These are phyloP conservation scores for Vitis hybrid DNA, from an alignment of 177 flowering plant species.

Conservation along the genomic window DNA sequence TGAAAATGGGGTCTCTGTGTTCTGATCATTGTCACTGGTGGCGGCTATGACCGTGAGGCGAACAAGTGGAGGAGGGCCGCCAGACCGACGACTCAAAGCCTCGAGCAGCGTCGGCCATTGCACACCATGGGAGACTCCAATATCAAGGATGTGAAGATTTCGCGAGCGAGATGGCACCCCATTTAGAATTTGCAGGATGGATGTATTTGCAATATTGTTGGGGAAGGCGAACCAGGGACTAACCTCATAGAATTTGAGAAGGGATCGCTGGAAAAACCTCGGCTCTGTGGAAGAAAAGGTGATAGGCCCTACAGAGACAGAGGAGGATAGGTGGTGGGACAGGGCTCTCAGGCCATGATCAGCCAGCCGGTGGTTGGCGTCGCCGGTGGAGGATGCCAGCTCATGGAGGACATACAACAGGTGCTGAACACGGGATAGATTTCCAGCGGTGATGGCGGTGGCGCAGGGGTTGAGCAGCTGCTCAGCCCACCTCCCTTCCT, in stretches of 20 bases:
- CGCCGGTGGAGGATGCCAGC: constrained; percentile 65
- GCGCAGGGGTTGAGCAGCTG: constrained; percentile 86
- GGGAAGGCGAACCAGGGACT: constrained; percentile 86
- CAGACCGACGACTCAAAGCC: constrained; percentile 52
- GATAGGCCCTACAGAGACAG: constrained; percentile 13
- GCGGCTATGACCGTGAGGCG: constrained; percentile 60
- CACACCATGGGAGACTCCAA: constrained; percentile 81
- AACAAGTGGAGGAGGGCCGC: constrained; percentile 64
- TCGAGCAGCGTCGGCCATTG: constrained; percentile 89
- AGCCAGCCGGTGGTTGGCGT: constrained; percentile 74
- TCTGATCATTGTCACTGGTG: constrained; percentile 18
- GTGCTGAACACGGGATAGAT: constrained; percentile 63
- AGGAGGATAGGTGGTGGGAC: constrained; percentile 40
- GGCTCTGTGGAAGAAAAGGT: constrained; percentile 59
- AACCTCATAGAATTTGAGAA: constrained; percentile 60
- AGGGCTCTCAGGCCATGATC: constrained; percentile 63
- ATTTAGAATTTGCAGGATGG: constrained; percentile 60
- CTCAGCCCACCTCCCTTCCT: constrained; percentile 86
- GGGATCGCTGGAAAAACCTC: constrained; percentile 48
- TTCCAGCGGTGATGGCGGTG: constrained; percentile 47
- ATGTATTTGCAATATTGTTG: constrained; percentile 59
- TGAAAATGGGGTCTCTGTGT: constrained; percentile 49
- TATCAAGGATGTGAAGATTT: constrained; percentile 67
- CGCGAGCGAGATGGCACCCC: constrained; percentile 18
- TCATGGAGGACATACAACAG: constrained; percentile 67